Evolutionary conservation across 2,329 filamentous ascomycete genomes (phyloP).

Genomic region (Elsinoe arachidis): DNA sequence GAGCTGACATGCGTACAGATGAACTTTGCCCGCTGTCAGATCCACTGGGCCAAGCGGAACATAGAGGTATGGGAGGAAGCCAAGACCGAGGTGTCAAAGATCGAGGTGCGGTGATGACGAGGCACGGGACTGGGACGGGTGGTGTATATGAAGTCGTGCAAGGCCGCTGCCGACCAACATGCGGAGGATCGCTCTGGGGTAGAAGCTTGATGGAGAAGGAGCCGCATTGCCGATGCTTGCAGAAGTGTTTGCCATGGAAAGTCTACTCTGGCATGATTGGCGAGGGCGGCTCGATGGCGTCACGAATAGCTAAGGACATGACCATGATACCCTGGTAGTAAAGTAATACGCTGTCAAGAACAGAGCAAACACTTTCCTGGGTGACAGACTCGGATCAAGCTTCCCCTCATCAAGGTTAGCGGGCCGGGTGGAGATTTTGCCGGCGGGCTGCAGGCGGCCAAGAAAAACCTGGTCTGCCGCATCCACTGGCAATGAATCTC

Average conservation of each 20-base stretch:
- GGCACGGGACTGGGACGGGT: not conserved
- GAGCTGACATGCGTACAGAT: constrained; percentile 46
- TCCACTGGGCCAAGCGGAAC: constrained; percentile 89
- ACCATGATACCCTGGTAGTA: constrained; percentile 3
- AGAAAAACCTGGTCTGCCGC: not conserved
- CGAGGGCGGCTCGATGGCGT: not conserved
- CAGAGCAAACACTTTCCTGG: too few species aligned
- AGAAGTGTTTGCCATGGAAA: not conserved
- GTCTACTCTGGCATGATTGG: not conserved
- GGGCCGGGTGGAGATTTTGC: not conserved
- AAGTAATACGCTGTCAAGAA: not conserved
- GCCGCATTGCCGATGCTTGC: not conserved
- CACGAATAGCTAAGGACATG: not conserved
- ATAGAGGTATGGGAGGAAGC: constrained; percentile 91
- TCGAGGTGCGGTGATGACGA: constrained; percentile 42
- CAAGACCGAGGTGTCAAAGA: constrained; percentile 77
- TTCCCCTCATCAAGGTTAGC: not conserved
- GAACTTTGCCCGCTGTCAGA: constrained; percentile 83
- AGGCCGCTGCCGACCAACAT: not conserved
- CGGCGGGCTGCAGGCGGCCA: not conserved
- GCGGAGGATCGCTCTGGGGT: not conserved
- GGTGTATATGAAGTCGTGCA: not conserved
- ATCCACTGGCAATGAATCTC: not conserved
- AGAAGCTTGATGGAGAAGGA: not conserved
- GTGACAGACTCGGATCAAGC: not conserved